phyloP scores from a whole-genome alignment of 805 yeast genomes.

The Metschnikowia noctiluminum region DNA sequence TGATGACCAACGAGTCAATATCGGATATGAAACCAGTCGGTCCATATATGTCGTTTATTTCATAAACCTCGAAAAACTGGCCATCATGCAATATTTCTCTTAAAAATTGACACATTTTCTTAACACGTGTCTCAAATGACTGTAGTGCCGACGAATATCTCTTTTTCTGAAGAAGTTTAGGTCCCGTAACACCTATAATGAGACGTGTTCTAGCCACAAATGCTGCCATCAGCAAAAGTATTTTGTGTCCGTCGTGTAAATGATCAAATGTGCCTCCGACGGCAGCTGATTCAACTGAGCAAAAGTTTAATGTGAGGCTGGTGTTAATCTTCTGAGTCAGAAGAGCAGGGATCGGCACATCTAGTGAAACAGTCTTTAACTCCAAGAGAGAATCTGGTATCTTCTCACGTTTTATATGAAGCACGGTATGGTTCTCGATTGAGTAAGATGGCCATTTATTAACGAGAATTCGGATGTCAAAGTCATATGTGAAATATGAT shows the following conservation, averaged over 20 bases:
- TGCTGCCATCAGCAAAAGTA: conserved; percentile 69
- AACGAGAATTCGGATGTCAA: conserved; percentile 30
- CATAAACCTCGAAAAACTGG: conserved; percentile 48
- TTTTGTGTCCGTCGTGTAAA: conserved; percentile 91
- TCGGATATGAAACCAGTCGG: conserved; percentile 78
- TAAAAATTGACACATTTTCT: conserved; percentile 49
- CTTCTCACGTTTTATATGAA: not conserved
- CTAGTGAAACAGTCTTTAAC: not conserved
- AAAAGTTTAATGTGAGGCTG: not conserved
- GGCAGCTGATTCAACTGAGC: conserved; percentile 35
- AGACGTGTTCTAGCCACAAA: conserved; percentile 54
- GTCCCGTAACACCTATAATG: conserved; percentile 83
- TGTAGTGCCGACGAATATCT: conserved; percentile 67
- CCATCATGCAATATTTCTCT: conserved; percentile 40
- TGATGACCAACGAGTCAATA: conserved; percentile 77
- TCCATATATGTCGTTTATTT: conserved; percentile 85
- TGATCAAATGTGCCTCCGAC: conserved; percentile 98
- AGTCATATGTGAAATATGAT: conserved; percentile 22
- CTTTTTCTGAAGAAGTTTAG: conserved; percentile 68
- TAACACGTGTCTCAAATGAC: conserved; percentile 49
- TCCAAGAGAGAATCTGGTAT: not conserved
- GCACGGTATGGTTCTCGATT: not conserved
- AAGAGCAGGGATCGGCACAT: not conserved
- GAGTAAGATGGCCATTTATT: conserved; percentile 10
- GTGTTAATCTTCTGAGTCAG: not conserved